Percentiles rank a stretch among this genome's conserved stretches.
Evolutionary conservation across 2,329 filamentous ascomycete genomes (phyloP).

Genomic region (Thelonectria discophora): DNA sequence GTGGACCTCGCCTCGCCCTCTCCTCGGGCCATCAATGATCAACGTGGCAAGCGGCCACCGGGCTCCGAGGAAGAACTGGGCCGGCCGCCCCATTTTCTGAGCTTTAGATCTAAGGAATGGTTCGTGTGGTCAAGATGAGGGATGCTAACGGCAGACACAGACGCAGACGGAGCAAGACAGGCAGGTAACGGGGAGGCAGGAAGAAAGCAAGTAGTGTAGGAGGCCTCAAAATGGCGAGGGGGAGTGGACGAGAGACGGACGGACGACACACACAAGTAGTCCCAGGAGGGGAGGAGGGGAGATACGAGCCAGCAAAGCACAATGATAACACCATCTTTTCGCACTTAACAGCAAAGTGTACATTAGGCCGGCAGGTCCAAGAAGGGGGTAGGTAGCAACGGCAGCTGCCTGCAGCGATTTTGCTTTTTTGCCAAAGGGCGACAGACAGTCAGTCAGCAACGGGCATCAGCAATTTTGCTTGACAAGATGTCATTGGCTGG

Average conservation of each 20-base stretch:
- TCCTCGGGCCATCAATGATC: slow-evolving; percentile 42
- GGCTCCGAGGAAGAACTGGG: slow-evolving; percentile 34
- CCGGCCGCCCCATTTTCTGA: slow-evolving; percentile 12
- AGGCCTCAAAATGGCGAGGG: background rate
- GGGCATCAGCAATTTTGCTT: too few species aligned
- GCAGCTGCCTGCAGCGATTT: too few species aligned
- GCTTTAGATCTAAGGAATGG: slow-evolving; percentile 11
- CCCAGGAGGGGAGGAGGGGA: background rate
- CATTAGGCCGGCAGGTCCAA: background rate
- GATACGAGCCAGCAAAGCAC: background rate
- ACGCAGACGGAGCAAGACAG: too few species aligned
- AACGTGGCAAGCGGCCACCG: slow-evolving; percentile 48
- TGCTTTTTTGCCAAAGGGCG: too few species aligned
- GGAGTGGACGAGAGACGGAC: background rate
- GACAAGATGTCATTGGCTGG: too few species aligned
- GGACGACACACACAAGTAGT: background rate
- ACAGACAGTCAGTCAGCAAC: too few species aligned
- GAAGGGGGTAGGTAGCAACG: background rate
- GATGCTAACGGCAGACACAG: background rate
- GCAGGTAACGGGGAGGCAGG: background rate
- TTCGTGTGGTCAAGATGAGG: slow-evolving; percentile 8
- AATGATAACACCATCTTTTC: slow-evolving; percentile 5
- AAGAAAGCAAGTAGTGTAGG: background rate
- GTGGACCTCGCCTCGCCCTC: slow-evolving; percentile 3
- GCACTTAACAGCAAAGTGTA: background rate